These are phyloP conservation scores for Plantago lanceolata DNA, from an alignment of 305 asterid species.

Conservation along the genomic window DNA sequence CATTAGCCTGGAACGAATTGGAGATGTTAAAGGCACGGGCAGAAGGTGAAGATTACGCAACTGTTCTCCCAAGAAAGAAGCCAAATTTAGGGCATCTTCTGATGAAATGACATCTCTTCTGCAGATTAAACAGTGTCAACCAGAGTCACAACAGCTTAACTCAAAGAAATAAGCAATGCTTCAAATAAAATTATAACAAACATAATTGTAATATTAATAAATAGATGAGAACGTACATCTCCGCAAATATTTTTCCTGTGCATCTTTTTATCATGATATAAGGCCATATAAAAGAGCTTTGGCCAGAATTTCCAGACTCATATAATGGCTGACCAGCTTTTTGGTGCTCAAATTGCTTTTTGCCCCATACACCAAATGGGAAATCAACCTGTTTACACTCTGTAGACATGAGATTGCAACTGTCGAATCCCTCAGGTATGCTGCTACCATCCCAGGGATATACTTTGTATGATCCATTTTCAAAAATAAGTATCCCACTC, in stretches of 20 bases:
- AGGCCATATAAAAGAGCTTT: constrained; percentile 59
- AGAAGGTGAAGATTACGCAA: constrained; percentile 68
- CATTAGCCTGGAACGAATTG: constrained; percentile 29
- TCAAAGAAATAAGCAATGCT: constrained; percentile 17
- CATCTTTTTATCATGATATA: constrained; percentile 78
- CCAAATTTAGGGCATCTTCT: constrained; percentile 57
- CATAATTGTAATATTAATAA: constrained; percentile 3
- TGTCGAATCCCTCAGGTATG: constrained; percentile 54
- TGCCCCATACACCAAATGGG: constrained; percentile 83
- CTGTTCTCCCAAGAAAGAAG: constrained; percentile 90
- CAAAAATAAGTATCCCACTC: constrained; percentile 71
- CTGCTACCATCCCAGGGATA: constrained; percentile 83
- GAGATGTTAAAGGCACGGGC: constrained; percentile 67
- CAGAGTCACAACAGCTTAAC: constrained; percentile 16
- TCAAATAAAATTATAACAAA: constrained; percentile 7
- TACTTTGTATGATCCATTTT: constrained; percentile 57
- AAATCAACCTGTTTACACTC: constrained; percentile 43
- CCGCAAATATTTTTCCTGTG: constrained; percentile 78
- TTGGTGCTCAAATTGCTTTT: constrained; percentile 53
- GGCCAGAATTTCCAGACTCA: constrained; percentile 41
- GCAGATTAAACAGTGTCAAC: constrained; percentile 34
- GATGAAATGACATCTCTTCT: constrained; percentile 66
- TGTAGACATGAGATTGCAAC: constrained; percentile 36
- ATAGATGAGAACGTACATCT: constrained; percentile 53
- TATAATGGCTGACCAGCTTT: constrained; percentile 45